Evolutionary conservation across 352 stramenopile genomes (phyloP).

Genomic region (Phytophthora melonis): DNA sequence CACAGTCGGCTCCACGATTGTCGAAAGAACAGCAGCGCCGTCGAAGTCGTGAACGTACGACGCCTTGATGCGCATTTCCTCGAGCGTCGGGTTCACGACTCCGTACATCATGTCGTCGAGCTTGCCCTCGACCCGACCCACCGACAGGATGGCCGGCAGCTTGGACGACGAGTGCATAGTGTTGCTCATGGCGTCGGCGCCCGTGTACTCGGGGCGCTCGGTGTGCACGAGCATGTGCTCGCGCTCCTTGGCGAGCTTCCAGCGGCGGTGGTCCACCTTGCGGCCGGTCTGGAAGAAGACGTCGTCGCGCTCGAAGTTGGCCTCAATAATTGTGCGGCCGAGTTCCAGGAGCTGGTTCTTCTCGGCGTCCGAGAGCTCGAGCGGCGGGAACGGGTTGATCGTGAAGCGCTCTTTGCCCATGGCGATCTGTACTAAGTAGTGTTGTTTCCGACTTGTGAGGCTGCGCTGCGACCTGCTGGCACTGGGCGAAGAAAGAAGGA

Average conservation of each 20-base stretch:
- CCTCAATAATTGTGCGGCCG: conserved; percentile 45
- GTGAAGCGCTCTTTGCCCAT: conserved; percentile 49
- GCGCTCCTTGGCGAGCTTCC: conserved; percentile 52
- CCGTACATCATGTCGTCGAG: conserved; percentile 59
- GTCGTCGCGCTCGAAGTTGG: conserved; percentile 47
- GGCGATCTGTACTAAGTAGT: background rate
- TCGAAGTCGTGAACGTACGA: conserved; percentile 48
- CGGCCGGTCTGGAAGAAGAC: conserved; percentile 39
- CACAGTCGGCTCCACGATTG: conserved; percentile 38
- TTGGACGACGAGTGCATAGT: conserved; percentile 35
- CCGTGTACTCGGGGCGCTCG: conserved; percentile 43
- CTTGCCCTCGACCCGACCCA: conserved; percentile 40
- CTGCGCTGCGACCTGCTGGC: conserved; percentile 11
- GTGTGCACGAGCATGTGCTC: conserved; percentile 46
- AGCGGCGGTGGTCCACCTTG: conserved; percentile 38
- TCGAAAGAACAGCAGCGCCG: conserved; percentile 45
- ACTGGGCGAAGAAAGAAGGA: conserved; percentile 39
- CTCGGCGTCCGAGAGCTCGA: conserved; percentile 43
- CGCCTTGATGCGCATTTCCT: conserved; percentile 51
- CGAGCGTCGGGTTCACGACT: conserved; percentile 43
- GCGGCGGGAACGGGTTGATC: conserved; percentile 49
- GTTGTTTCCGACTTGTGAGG: background rate
- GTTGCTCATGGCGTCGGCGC: conserved; percentile 35
- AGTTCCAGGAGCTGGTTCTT: conserved; percentile 49
- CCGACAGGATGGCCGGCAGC: conserved; percentile 41